Evolutionary conservation across 179 eudicot genomes (phyloP).

Genomic region (Corrigiola litoralis): DNA sequence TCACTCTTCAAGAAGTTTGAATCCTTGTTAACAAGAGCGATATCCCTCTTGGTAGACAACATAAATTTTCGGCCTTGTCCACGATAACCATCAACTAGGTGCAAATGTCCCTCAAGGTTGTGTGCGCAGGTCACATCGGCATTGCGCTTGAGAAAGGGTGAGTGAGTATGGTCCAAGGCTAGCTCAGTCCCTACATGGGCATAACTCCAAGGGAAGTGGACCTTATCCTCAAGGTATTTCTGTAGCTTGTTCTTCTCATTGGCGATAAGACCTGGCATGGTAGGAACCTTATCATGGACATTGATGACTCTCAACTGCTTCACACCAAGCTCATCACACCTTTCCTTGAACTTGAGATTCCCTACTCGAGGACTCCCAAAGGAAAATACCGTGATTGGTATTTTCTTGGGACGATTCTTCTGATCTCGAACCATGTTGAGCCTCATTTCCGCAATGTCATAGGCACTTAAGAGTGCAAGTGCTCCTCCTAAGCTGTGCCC

Average conservation of each 20-base stretch:
- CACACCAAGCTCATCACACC: constrained; percentile 60
- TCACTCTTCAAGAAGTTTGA: constrained; percentile 46
- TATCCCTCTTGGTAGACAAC: constrained; percentile 36
- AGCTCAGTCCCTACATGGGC: constrained; percentile 76
- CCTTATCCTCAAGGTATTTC: constrained; percentile 51
- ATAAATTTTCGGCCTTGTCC: constrained; percentile 31
- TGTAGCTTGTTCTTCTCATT: constrained; percentile 59
- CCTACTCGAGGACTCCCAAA: constrained; percentile 76
- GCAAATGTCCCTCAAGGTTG: constrained; percentile 63
- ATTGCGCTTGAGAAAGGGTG: constrained; percentile 44
- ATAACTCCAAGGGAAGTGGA: constrained; percentile 74
- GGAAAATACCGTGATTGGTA: constrained; percentile 55
- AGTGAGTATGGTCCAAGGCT: constrained; percentile 47
- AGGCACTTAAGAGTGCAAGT: constrained; percentile 55
- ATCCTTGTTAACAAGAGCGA: constrained; percentile 70
- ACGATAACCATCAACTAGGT: constrained; percentile 57
- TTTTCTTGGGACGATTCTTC: background rate
- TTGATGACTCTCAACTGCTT: constrained; percentile 52
- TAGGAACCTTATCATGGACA: constrained; percentile 62
- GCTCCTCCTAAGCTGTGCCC: constrained; percentile 84
- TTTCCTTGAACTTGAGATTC: constrained; percentile 62
- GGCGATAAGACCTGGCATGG: constrained; percentile 62
- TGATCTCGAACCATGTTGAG: constrained; percentile 28
- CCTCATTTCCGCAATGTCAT: constrained; percentile 68
- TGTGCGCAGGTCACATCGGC: constrained; percentile 45